These are phyloP conservation scores for Alternaria tenuissima DNA, from an alignment of 2,329 filamentous ascomycete species.

Conservation along the genomic window DNA sequence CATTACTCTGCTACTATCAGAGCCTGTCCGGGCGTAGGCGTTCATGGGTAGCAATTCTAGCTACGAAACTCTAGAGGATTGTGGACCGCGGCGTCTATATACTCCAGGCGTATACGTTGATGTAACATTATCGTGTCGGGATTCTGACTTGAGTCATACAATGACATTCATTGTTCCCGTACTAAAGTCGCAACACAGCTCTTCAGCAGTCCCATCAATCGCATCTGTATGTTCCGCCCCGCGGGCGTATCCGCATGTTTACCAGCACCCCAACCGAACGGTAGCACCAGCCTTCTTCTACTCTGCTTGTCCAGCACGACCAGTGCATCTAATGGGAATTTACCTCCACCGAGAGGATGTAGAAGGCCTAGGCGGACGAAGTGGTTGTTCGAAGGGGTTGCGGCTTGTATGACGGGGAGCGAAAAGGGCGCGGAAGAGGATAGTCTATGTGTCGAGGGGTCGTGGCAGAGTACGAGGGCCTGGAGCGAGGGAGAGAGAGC, in stretches of 20 bases:
- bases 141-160: background rate
- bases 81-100: too few relatives aligned
- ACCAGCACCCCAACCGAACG: conserved; percentile 57
- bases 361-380: conserved; percentile 53
- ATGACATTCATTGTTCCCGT: conserved; percentile 11
- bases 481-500: conserved; percentile 43
- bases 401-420: conserved; percentile 45
- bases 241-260: conserved; percentile 44
- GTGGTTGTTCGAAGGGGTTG: conserved; percentile 45
- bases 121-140: background rate
- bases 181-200: conserved; percentile 38
- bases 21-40: too few relatives aligned
- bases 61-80: too few relatives aligned
- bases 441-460: conserved; percentile 40
- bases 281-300: conserved; percentile 52
- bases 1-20: too few relatives aligned
- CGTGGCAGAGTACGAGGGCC: conserved; percentile 46
- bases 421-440: conserved; percentile 36
- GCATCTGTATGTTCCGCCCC: conserved; percentile 40
- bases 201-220: conserved; percentile 39
- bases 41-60: too few relatives aligned
- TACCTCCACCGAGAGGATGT: conserved; percentile 56
- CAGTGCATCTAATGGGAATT: conserved; percentile 55
- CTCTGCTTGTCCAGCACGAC: conserved; percentile 52
- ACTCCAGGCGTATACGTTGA: background rate